phyloP scores from a whole-genome alignment of 345 rosid species.

The Salix viminalis region DNA sequence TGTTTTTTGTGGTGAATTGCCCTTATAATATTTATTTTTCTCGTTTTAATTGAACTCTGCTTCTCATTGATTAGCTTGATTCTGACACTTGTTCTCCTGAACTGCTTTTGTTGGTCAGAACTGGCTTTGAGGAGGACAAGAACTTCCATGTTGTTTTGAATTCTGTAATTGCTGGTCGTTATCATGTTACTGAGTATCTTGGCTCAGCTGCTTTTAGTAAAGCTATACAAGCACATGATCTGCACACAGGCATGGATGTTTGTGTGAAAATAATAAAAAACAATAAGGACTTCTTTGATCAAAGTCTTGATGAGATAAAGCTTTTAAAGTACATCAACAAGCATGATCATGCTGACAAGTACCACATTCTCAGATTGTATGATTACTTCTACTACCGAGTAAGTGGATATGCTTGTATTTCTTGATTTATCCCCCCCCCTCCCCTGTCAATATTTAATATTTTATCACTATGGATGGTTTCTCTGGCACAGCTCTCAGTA shows the following conservation, averaged over 20 bases:
- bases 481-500: neutral
- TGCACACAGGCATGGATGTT: slow-evolving; percentile 96
- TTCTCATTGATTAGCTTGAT: slow-evolving; percentile 3
- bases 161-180: slow-evolving; percentile 93
- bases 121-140: slow-evolving; percentile 99
- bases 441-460: neutral
- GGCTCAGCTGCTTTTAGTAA: slow-evolving; percentile 99
- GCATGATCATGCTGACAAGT: slow-evolving; percentile 96
- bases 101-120: slow-evolving; percentile 47
- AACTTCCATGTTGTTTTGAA: slow-evolving; percentile 92
- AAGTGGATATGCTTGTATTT: slow-evolving; percentile 30
- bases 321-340: slow-evolving; percentile 96
- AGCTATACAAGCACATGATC: slow-evolving; percentile 99
- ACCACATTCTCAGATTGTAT: slow-evolving; percentile 92
- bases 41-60: neutral
- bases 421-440: neutral
- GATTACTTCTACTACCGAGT: slow-evolving; percentile 97
- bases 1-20: too few species aligned
- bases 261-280: slow-evolving; percentile 96
- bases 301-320: slow-evolving; percentile 98
- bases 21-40: neutral
- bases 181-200: slow-evolving; percentile 97
- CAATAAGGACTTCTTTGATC: slow-evolving; percentile 99
- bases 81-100: slow-evolving; percentile 18
- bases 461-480: neutral